Evolutionary conservation across 805 yeast species (phyloP), one percentile per base, ranked within the genome.

Genomic region (Ogataea glucozyma): DNA sequence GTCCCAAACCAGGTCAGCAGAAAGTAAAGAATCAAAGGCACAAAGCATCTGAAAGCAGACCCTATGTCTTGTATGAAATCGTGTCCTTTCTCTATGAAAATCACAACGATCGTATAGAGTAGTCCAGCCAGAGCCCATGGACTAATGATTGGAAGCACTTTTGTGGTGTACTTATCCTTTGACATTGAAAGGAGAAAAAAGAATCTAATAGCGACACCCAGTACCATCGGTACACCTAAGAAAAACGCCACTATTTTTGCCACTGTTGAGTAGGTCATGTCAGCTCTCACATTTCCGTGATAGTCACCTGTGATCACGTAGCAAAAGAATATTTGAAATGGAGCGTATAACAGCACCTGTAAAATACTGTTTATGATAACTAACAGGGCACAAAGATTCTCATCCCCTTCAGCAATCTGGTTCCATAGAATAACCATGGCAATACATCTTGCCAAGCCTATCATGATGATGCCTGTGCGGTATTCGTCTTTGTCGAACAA

Each of bases 361-460:
- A 78, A 52, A 16, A 76, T 27, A 39, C 78, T 71, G 58, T 78
- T 78, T 32, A 75, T 54, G 6, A 75, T 60, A 2, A 79, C 82
- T n/a, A 78, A 51, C 6, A 75, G 51, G 3, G 78, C 79, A 58
- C 84, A 78, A 31, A 75, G 56, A 30, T 66, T 67, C 34, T 61
- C 59, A 52, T 77, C 79, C 5, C 83, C 83, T 6, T 61, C 69
- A 2, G 82, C 78, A 13, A 79, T 62, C 22, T 73, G 70, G 52
- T 73, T 78, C 84, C 83, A 78, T 20, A 78, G 56, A 38, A 79
- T 59, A 1, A 78, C 84, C 83, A 79, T 78, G 17, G 83, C 84
- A 48, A 78, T 77, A 54, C 84, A 78, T 44, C 83, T 60, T 5
- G 81, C 83, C 26, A 75, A 43, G 1, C 84, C 84, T 34, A 79